Evolutionary conservation across 768 basidiomycete species (phyloP).

Genomic region (Podaxis sp.): DNA sequence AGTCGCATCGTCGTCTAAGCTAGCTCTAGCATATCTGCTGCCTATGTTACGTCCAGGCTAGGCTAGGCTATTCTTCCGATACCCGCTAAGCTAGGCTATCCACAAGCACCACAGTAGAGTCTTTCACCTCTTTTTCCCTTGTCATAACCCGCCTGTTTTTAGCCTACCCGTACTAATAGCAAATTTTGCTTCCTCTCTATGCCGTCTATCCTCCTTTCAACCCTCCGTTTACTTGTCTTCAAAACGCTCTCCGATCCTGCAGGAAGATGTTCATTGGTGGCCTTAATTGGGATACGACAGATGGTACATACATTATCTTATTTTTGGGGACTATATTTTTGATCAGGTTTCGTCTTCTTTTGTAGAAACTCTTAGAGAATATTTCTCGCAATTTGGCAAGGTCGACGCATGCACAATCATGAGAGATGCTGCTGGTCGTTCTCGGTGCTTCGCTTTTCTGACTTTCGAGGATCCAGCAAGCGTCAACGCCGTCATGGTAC

Average conservation of each 20-base stretch:
- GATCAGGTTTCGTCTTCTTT: constrained; percentile 33
- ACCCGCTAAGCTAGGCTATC: constrained; percentile 25
- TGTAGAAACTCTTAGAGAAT: constrained; percentile 75
- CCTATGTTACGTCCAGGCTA: constrained; percentile 74
- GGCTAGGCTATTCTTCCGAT: constrained; percentile 46
- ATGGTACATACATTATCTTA: constrained; percentile 69
- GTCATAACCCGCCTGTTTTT: constrained; percentile 63
- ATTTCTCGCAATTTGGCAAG: constrained; percentile 95
- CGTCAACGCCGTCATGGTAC: constrained; percentile 94
- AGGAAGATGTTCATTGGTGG: constrained; percentile 99
- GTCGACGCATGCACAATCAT: constrained; percentile 99
- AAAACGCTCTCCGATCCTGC: constrained; percentile 32
- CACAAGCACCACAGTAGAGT: constrained; percentile 72
- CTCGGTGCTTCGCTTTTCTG: constrained; percentile 96
- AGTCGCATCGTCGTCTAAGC: constrained; percentile 57
- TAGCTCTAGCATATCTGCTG: constrained; percentile 72
- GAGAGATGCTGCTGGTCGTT: constrained; percentile 93
- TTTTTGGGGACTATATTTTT: constrained; percentile 36
- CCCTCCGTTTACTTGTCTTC: constrained; percentile 18
- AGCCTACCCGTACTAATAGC: constrained; percentile 83
- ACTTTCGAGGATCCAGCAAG: constrained; percentile 93
- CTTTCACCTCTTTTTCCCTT: constrained; percentile 55
- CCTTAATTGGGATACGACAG: constrained; percentile 99
- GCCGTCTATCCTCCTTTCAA: constrained; percentile 26
- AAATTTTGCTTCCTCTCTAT: constrained; percentile 52